Evolutionary conservation across 495 filamentous ascomycete species (phyloP).

Genomic region (Penicillium coffeae): DNA sequence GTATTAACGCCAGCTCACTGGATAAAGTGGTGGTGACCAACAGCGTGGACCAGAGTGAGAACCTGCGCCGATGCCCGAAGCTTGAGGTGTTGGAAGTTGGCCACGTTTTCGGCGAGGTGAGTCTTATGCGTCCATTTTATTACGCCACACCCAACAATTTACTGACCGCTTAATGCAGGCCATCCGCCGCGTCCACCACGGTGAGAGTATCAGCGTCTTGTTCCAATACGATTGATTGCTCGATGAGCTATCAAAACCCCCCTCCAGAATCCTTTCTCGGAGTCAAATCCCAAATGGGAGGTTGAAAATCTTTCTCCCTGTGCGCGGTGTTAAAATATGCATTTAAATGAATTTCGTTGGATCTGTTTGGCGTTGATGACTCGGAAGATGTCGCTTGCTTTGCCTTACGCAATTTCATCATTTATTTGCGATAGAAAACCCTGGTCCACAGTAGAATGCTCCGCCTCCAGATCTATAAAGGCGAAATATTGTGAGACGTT

Average conservation of each 20-base stretch:
- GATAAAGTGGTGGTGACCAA: slow-evolving; percentile 95
- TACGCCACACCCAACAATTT: slow-evolving; percentile 5
- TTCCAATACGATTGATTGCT: slow-evolving; percentile 75
- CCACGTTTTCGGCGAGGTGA: slow-evolving; percentile 86
- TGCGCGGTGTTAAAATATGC: slow-evolving; percentile 3
- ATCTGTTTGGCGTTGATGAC: slow-evolving; percentile 12
- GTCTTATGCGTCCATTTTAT: slow-evolving; percentile 12
- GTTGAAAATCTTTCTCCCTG: slow-evolving; percentile 2
- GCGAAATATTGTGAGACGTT: background rate
- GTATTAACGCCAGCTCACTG: slow-evolving; percentile 84
- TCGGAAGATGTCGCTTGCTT: background rate
- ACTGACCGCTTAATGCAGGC: slow-evolving; percentile 51
- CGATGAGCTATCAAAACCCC: background rate
- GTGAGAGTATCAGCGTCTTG: slow-evolving; percentile 94
- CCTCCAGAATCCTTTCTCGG: too few relatives aligned
- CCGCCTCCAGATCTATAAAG: background rate
- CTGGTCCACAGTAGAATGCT: slow-evolving; percentile 1
- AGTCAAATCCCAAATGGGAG: background rate
- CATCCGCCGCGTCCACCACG: slow-evolving; percentile 93
- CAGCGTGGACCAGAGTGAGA: slow-evolving; percentile 83
- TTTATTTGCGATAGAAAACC: slow-evolving; percentile 1
- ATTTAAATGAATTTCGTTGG: slow-evolving; percentile 21
- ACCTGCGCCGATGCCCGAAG: slow-evolving; percentile 71
- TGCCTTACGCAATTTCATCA: background rate
- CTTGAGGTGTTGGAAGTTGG: slow-evolving; percentile 90